Evolutionary conservation across 768 basidiomycete genomes (phyloP).

Genomic region (Rhodosporidiobolus sp.): DNA sequence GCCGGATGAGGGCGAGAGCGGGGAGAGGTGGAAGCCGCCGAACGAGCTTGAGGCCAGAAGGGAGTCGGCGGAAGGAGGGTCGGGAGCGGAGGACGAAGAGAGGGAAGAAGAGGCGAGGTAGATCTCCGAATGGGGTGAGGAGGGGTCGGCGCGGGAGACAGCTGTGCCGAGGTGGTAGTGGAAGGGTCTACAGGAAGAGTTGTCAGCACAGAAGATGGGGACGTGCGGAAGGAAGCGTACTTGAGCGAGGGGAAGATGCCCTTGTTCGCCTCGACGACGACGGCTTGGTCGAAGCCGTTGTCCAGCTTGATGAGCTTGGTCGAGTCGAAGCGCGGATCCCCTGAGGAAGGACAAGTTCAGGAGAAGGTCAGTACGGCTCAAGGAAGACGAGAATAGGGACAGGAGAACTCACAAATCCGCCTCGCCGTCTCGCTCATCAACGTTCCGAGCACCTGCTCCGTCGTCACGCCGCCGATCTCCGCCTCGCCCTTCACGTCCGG

Average conservation of each 20-base stretch:
- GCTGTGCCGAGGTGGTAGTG: constrained; percentile 21
- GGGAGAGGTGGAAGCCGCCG: constrained; percentile 14
- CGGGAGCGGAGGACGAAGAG: neutral
- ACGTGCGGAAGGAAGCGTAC: neutral
- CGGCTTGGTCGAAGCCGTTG: constrained; percentile 36
- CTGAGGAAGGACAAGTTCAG: neutral
- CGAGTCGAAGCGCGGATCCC: constrained; percentile 29
- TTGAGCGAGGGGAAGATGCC: constrained; percentile 34
- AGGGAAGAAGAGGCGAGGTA: constrained; percentile 25
- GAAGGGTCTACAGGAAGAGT: neutral
- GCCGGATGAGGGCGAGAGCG: neutral
- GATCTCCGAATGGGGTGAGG: constrained; percentile 25
- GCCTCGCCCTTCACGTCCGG: constrained; percentile 38
- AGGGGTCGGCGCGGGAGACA: constrained; percentile 28
- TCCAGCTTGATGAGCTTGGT: constrained; percentile 15
- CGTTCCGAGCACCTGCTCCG: constrained; percentile 38
- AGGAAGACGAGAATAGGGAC: neutral
- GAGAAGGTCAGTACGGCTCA: neutral
- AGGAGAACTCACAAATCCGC: constrained; percentile 25
- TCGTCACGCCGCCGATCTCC: constrained; percentile 26
- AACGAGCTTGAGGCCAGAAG: constrained; percentile 8
- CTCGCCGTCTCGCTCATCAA: constrained; percentile 30
- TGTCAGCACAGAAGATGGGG: neutral
- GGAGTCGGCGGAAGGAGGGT: constrained; percentile 11
- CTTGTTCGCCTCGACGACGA: constrained; percentile 29